These are phyloP conservation scores for Brasenia schreberi DNA, from an alignment of 164 flowering plant species.

Conservation along the genomic window DNA sequence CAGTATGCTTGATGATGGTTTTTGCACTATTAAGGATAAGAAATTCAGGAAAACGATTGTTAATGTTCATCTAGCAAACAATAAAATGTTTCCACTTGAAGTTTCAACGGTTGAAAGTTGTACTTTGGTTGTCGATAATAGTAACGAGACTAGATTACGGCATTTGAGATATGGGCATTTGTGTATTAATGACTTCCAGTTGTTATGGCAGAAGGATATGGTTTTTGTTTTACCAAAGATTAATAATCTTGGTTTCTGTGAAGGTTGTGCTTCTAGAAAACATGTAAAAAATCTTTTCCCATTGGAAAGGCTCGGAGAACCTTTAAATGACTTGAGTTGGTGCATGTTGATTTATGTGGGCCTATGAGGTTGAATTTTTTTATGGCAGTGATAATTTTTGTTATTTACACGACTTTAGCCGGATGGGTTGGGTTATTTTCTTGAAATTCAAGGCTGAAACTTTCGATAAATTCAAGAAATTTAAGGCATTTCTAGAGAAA, in stretches of 20 bases:
- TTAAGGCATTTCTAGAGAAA: not conserved
- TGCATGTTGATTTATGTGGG: constrained; percentile 2
- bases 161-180: constrained; percentile 6
- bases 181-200: not conserved
- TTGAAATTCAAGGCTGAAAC: no score
- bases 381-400: not conserved
- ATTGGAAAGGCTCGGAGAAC: not conserved
- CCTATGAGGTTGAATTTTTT: not conserved
- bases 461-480: no score
- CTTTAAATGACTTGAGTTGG: not conserved
- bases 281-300: not conserved
- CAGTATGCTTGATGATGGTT: constrained; percentile 4
- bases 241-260: not conserved
- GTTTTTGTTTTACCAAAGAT: not conserved
- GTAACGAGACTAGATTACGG: not conserved
- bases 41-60: not conserved
- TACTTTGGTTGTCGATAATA: not conserved
- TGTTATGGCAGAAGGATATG: not conserved
- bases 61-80: constrained; percentile 1
- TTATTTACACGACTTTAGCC: constrained; percentile 1
- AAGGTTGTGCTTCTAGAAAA: not conserved
- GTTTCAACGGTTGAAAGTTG: not conserved
- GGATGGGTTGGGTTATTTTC: not conserved
- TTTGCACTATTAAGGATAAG: not conserved
- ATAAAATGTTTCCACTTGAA: constrained; percentile 8